phyloP scores from a whole-genome alignment of 164 flowering plant genomes.

The Saururus chinensis region DNA sequence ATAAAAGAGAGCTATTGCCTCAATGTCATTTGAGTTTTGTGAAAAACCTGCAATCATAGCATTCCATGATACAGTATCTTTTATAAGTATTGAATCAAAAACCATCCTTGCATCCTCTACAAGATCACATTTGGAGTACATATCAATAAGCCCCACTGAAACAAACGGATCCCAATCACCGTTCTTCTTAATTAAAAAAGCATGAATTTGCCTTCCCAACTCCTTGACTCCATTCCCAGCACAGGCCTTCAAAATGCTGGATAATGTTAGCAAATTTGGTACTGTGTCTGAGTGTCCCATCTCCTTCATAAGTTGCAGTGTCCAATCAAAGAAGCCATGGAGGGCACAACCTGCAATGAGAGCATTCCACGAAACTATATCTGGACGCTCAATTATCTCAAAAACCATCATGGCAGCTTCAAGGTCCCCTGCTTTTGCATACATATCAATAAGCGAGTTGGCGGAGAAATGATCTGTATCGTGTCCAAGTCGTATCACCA shows the following conservation, averaged over 20 bases:
- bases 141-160: conserved; percentile 59
- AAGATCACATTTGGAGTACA: conserved; percentile 54
- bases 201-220: conserved; percentile 60
- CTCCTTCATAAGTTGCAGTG: conserved; percentile 33
- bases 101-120: conserved; percentile 40
- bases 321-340: conserved; percentile 37
- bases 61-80: conserved; percentile 57
- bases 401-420: conserved; percentile 43
- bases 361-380: conserved; percentile 80
- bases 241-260: conserved; percentile 65
- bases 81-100: conserved; percentile 30
- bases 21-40: conserved; percentile 36
- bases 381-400: conserved; percentile 32
- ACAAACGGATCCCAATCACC: conserved; percentile 38
- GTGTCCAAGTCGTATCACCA: conserved; percentile 50
- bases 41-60: conserved; percentile 59
- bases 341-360: conserved; percentile 68
- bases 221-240: conserved; percentile 30
- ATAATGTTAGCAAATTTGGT: conserved; percentile 62
- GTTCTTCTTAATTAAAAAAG: conserved; percentile 40
- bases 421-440: conserved; percentile 49
- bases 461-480: conserved; percentile 45
- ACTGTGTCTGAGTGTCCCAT: conserved; percentile 35
- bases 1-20: conserved; percentile 38
- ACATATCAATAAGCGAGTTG: conserved; percentile 81